These are phyloP conservation scores for Pyrenochaeta sp. DNA, from an alignment of 2,329 filamentous ascomycete species.

Conservation along the genomic window DNA sequence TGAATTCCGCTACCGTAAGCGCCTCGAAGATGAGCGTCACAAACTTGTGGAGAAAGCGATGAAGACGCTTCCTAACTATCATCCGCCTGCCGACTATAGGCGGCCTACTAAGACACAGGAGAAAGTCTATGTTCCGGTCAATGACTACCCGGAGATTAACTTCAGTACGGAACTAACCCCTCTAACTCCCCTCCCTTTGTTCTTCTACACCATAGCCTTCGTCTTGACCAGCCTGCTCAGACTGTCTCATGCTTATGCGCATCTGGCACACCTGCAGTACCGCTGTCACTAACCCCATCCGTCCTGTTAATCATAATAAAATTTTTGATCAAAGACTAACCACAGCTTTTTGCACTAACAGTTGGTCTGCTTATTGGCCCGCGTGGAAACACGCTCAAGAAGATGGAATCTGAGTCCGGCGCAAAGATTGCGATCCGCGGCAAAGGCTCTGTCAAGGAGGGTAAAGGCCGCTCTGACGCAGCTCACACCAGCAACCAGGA, in stretches of 20 bases:
- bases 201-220: conserved; percentile 55
- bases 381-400: conserved; percentile 99
- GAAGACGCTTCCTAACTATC: conserved; percentile 99
- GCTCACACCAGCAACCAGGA: conserved; percentile 99
- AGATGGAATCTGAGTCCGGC: conserved; percentile 97
- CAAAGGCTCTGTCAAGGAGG: conserved; percentile 99
- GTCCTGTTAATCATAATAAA: conserved; percentile 37
- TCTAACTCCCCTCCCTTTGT: conserved; percentile 60
- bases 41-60: conserved; percentile 99
- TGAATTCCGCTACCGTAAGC: conserved; percentile 98
- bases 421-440: conserved; percentile 99
- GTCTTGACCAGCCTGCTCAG: conserved; percentile 56
- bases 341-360: conserved; percentile 84
- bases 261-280: conserved; percentile 46
- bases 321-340: conserved; percentile 76
- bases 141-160: conserved; percentile 99
- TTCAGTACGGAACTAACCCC: conserved; percentile 99
- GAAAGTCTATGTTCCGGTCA: conserved; percentile 99
- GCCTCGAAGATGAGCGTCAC: conserved; percentile 97
- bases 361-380: conserved; percentile 99
- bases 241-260: conserved; percentile 36
- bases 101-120: conserved; percentile 99
- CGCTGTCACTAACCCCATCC: conserved; percentile 53
- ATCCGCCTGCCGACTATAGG: conserved; percentile 97
- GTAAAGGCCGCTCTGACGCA: conserved; percentile 97